Percentiles rank a stretch among this genome's conserved stretches.
phyloP scores from a whole-genome alignment of 2,329 filamentous ascomycete species.

The Myriosclerotinia duriaeana region DNA sequence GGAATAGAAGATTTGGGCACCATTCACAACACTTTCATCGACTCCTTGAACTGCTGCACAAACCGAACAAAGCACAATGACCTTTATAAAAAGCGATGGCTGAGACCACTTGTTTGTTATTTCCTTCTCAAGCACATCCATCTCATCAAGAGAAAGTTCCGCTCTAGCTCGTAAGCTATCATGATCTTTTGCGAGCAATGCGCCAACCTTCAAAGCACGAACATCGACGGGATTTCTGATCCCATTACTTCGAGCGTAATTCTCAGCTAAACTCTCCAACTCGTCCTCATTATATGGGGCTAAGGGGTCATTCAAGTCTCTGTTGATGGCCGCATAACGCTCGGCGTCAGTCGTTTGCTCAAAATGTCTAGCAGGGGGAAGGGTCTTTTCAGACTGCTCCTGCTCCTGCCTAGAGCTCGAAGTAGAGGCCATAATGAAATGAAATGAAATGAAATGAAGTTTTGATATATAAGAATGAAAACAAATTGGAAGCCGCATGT shows the following conservation, averaged over 20 bases:
- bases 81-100: conserved; percentile 48
- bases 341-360: conserved; percentile 2
- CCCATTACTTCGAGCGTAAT: conserved; percentile 56
- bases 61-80: conserved; percentile 65
- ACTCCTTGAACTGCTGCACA: conserved; percentile 71
- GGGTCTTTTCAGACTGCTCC: not conserved
- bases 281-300: conserved; percentile 1
- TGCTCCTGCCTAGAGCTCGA: not conserved
- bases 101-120: conserved; percentile 68
- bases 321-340: conserved; percentile 3
- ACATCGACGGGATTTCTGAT: conserved; percentile 56
- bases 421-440: conserved; percentile 1
- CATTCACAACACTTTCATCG: conserved; percentile 69
- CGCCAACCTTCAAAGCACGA: conserved; percentile 59
- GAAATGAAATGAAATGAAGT: not conserved
- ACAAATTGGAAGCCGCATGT: too few relatives aligned
- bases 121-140: conserved; percentile 57
- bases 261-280: conserved; percentile 39
- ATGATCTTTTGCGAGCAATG: conserved; percentile 53
- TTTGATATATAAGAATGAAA: not conserved
- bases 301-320: conserved; percentile 6
- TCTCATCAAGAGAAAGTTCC: conserved; percentile 59
- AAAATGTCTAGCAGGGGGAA: not conserved
- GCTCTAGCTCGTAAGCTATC: conserved; percentile 42
- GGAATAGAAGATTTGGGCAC: conserved; percentile 65